phyloP scores from a whole-genome alignment of 164 flowering plant species.

The Malania oleifera region DNA sequence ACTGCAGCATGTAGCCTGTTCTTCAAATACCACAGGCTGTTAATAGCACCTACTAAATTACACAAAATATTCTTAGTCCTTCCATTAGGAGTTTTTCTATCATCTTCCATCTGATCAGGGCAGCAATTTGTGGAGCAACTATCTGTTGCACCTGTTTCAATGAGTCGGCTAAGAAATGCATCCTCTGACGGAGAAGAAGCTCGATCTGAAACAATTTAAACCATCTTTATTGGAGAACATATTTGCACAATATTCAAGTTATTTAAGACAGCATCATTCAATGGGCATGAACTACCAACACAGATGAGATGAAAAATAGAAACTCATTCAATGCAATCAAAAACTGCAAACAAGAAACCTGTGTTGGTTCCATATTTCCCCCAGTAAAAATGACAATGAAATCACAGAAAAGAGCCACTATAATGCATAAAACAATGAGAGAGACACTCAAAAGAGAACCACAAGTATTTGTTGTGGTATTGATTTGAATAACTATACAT shows the following conservation, averaged over 20 bases:
- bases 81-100: constrained; percentile 19
- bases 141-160: constrained; percentile 83
- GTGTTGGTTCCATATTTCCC: no score
- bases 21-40: constrained; percentile 46
- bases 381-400: no score
- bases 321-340: no score
- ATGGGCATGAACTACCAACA: no score
- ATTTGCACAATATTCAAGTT: background rate
- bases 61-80: constrained; percentile 32
- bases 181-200: constrained; percentile 39
- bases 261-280: no score
- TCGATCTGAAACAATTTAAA: constrained; percentile 37
- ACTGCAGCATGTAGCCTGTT: constrained; percentile 35
- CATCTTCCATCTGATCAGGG: constrained; percentile 35
- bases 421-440: no score
- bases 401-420: no score
- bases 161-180: constrained; percentile 60
- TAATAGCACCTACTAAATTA: constrained; percentile 47
- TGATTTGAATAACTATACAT: no score
- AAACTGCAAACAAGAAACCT: no score
- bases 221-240: background rate
- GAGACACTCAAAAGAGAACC: no score
- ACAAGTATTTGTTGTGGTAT: no score
- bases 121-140: constrained; percentile 46
- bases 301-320: no score